phyloP scores from a whole-genome alignment of 1,284 basidiomycete species.

The Cutaneotrichosporon sp. region DNA sequence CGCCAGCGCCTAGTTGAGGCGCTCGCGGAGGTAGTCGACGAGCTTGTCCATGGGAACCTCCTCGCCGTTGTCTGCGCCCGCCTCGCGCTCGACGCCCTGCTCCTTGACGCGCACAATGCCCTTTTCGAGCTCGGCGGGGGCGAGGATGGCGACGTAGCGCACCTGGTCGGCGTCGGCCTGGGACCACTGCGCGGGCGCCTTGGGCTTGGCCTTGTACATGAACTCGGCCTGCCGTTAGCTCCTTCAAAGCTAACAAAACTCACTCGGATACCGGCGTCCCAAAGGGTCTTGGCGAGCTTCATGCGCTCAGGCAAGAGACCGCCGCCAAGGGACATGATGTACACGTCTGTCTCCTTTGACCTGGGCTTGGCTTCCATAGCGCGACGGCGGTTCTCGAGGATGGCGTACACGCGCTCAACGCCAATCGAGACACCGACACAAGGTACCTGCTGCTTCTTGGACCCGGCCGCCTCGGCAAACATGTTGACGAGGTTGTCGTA shows the following conservation, averaged over 20 bases:
- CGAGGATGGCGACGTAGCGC: constrained; percentile 86
- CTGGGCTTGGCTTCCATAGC: constrained; percentile 59
- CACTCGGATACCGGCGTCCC: constrained; percentile 85
- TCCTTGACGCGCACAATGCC: constrained; percentile 88
- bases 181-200: constrained; percentile 77
- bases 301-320: constrained; percentile 76
- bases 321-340: constrained; percentile 87
- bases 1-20: constrained; percentile 3
- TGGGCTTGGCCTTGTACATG: constrained; percentile 87
- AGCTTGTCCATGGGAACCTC: constrained; percentile 64
- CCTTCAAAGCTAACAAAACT: constrained; percentile 11
- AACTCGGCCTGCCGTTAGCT: constrained; percentile 68
- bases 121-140: constrained; percentile 74
- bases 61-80: constrained; percentile 58
- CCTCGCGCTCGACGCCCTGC: constrained; percentile 69
- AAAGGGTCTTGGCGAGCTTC: constrained; percentile 70
- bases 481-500: constrained; percentile 97
- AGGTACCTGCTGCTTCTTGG: constrained; percentile 57
- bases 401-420: constrained; percentile 90
- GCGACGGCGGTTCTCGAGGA: constrained; percentile 80
- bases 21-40: constrained; percentile 57
- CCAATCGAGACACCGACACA: constrained; percentile 94
- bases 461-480: constrained; percentile 76
- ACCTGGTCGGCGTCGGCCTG: constrained; percentile 87
- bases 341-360: constrained; percentile 90